Evolutionary conservation across 257 asterid species (phyloP), one percentile per base, ranked within the genome.

Genomic region (Jacaranda copaia): DNA sequence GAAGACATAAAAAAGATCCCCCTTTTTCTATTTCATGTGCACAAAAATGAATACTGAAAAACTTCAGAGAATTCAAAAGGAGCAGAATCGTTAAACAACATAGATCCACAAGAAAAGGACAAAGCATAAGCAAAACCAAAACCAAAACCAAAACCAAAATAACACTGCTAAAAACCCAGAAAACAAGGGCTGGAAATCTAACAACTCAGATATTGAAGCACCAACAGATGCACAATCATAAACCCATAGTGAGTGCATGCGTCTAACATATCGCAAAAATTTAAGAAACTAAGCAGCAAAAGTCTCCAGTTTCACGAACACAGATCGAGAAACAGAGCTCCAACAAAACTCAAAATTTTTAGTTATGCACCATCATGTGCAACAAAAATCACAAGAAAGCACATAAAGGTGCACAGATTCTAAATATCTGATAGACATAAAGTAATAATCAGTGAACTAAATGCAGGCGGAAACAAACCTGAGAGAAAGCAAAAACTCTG

Each of bases 21-120:
- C 32, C 2, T 25, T 25, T 25, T 25, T 25, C 60, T 2, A 38
- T 16, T 46, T 77, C 65, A 51, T 42, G 51, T 25, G 62, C 13
- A 10, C 25, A 68, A 9, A 32, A n/a, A 46, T 48, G 71, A 73
- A 14, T 10, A 32, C 3, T 11, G 32, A 63, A 5, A 35, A 16
- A 3, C 39, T 35, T n/a, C n/a, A 56, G 8, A 32, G 68, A 74
- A 15, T 15, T 25, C 36, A 69, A 68, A 68, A 25, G 48, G 53
- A 11, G 43, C 25, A 46, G 7, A 55, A 61, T 48, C 36, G 74
- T 16, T 72, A 40, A 66, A 79, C 51, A 68, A 56, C 74, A 60
- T 49, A 72, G 85, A 81, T 84, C 87, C 77, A 79, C 65, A 77
- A 66, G 62, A 56, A 63, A 39, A 46, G 45, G 55, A 35, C 72